Base-by-base conservation (phyloP, 768 basidiomycete species). In the Phaeotremella skinneri region DNA sequence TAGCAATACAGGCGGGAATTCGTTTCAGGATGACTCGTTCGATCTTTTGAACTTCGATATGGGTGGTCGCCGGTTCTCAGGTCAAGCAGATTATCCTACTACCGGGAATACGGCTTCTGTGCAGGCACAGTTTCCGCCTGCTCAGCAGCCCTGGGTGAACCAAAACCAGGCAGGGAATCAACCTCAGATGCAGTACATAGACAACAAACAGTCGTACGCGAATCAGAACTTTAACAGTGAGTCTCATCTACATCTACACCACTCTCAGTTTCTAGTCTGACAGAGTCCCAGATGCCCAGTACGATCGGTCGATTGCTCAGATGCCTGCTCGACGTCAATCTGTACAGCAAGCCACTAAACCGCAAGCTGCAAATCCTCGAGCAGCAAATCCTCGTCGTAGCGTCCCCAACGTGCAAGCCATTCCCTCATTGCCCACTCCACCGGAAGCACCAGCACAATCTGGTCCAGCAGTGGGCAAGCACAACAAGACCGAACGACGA, bases 401-500 rank as follows among this genome's bases (percentile, higher is more conserved):
- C 34, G 34, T 17, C 17, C 34, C 34, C 7, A 17, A 7, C 17
- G 34, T 17, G 34, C 34, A n/a, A n/a, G n/a, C n/a, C n/a, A n/a
- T n/a, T n/a, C n/a, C n/a, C n/a, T n/a, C 30, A 21, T 30, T 21
- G 16, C n/a, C 34, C 7, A 20, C 29, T 17, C 51, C 20, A n/a
- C 51, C 20, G 4, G 51, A 41, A 52, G 23, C 13, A 25, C 49
- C 39, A 9, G 17, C 25, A 13, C 49, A 50, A 17, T 43, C 51
- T 30, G 48, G n/a, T 31, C 54, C 64, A 4, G 42, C 58, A 3
- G 69, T 69, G 4, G 74, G 72, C 42, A 73, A 75, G 52, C 75
- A 76, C 60, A 76, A 76, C 65, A 76, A 75, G 63, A 75, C 74
- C 26, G 75, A 76, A 60, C 53, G 74, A 34, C 66, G 74, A 41